Conservation (phyloP, 345 rosid genomes). For the Syzygium grande region DNA sequence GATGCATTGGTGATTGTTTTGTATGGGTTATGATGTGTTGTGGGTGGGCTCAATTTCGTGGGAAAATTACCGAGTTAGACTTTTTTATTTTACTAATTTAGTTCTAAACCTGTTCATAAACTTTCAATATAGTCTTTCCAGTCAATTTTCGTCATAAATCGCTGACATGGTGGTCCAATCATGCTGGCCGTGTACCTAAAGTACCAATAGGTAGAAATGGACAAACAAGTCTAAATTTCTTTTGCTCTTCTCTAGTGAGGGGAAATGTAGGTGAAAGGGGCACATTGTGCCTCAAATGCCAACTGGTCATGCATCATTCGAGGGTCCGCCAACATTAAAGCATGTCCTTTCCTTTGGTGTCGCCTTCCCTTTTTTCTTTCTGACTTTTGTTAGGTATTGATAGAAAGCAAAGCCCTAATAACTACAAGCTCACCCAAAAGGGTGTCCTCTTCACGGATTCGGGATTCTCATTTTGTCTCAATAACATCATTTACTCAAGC, state of each 20-base stretch:
- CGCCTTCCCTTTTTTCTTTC: neutral
- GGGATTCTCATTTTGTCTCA: neutral
- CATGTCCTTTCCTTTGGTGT: neutral
- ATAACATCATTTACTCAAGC: neutral
- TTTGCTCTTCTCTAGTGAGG: neutral
- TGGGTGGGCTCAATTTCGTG: neutral
- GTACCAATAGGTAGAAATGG: neutral
- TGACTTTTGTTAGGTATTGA: neutral
- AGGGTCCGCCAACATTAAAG: neutral
- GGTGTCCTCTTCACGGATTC: neutral
- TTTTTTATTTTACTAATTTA: neutral
- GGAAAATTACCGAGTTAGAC: neutral
- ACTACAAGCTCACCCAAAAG: neutral
- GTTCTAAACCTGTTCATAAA: neutral
- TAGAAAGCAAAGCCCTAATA: neutral
- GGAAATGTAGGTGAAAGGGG: neutral
- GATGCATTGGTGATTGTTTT: neutral
- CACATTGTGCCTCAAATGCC: neutral
- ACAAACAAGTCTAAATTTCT: neutral
- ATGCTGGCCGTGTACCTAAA: neutral
- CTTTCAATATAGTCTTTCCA: neutral
- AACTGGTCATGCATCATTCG: neutral
- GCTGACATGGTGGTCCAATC: no score
- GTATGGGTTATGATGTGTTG: neutral
- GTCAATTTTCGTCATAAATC: neutral